Percentiles rank a stretch among this genome's conserved stretches.
Evolutionary conservation across 768 basidiomycete species (phyloP).

Genomic region (Panus rudis): DNA sequence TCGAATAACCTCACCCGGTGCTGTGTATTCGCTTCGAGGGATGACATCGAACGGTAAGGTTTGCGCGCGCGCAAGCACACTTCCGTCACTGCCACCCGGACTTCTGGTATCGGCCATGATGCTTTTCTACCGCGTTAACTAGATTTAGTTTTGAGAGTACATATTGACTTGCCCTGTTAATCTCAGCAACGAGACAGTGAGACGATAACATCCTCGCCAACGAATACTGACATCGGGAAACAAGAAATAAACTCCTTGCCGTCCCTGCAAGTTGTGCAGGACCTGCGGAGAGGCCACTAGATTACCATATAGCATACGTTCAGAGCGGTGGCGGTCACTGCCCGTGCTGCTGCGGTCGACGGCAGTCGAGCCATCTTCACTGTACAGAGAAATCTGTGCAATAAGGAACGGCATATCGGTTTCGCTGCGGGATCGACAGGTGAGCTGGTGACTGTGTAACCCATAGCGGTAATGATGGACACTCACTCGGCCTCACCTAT

Average conservation of each 20-base stretch:
- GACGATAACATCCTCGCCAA: constrained; percentile 65
- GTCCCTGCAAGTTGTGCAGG: constrained; percentile 74
- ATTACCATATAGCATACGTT: constrained; percentile 74
- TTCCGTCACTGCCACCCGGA: constrained; percentile 46
- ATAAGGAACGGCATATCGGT: constrained; percentile 83
- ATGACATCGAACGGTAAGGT: constrained; percentile 78
- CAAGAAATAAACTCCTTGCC: constrained; percentile 77
- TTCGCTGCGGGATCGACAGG: constrained; percentile 44
- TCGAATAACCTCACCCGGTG: constrained; percentile 54
- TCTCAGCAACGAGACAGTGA: constrained; percentile 66
- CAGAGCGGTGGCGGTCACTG: constrained; percentile 37
- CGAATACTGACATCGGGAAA: constrained; percentile 90
- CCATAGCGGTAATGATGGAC: neutral
- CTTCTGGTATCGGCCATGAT: too few relatives aligned
- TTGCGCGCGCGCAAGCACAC: constrained; percentile 60
- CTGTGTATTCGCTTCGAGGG: constrained; percentile 64
- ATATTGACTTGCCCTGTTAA: constrained; percentile 68
- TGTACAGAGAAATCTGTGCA: constrained; percentile 72
- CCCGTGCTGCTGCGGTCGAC: constrained; percentile 61
- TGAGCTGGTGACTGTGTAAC: neutral
- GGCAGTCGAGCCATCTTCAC: constrained; percentile 55
- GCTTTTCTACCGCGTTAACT: constrained; percentile 31
- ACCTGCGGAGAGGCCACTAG: constrained; percentile 78
- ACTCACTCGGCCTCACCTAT: constrained; percentile 76
- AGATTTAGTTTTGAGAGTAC: neutral